These are phyloP conservation scores for Mortierella sp. DNA, from an alignment of 371 early-diverging fungal genomes.

Conservation along the genomic window DNA sequence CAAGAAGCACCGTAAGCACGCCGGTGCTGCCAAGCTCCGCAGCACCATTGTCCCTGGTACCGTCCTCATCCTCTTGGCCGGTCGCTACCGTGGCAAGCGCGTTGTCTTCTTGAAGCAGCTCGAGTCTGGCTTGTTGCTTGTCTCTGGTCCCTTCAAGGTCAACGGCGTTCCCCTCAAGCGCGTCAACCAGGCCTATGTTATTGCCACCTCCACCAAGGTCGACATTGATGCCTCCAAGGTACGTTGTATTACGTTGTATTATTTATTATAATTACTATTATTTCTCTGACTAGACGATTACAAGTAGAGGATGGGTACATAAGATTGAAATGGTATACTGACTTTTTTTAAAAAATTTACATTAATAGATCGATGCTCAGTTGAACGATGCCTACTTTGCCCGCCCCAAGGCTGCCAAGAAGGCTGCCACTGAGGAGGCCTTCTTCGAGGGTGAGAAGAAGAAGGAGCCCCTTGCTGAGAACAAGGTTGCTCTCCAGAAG, in stretches of 20 bases:
- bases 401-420: constrained; percentile 78
- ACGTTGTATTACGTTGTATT: too few relatives aligned
- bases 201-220: constrained; percentile 98
- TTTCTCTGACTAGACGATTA: background rate
- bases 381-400: constrained; percentile 96
- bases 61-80: constrained; percentile 96
- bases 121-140: constrained; percentile 93
- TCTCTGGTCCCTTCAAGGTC: constrained; percentile 97
- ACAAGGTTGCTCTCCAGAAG: constrained; percentile 85
- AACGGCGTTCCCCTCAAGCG: constrained; percentile 98
- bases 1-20: constrained; percentile 88
- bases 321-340: too few relatives aligned
- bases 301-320: background rate
- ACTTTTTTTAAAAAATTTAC: background rate
- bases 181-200: constrained; percentile 98
- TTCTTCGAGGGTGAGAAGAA: constrained; percentile 85
- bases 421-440: constrained; percentile 84
- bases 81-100: constrained; percentile 98
- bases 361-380: constrained; percentile 74
- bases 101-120: constrained; percentile 99
- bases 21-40: constrained; percentile 83
- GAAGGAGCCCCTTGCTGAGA: constrained; percentile 73
- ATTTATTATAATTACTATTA: constrained; percentile 1
- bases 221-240: constrained; percentile 86
- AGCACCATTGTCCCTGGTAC: constrained; percentile 96